Percentiles rank a stretch among this genome's conserved stretches.
These are phyloP conservation scores for Oldenlandia corymbosa DNA, from an alignment of 257 asterid genomes.

Conservation along the genomic window DNA sequence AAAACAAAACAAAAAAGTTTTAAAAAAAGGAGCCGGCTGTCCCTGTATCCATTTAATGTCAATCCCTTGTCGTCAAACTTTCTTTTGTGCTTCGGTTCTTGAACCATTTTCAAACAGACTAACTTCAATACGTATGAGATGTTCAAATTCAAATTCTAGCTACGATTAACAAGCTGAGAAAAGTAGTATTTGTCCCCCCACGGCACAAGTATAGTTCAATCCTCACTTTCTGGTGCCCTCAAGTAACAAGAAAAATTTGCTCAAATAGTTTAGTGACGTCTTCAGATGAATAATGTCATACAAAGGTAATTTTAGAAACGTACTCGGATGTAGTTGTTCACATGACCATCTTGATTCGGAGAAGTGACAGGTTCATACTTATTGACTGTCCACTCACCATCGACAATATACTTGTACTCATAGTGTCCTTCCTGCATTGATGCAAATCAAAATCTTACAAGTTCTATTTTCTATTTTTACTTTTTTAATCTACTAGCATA, in stretches of 20 bases:
- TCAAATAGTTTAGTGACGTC: not conserved
- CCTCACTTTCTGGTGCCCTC: not conserved
- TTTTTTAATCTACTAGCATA: not conserved
- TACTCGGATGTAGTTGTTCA: conserved; percentile 83
- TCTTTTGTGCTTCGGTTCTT: not conserved
- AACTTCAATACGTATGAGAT: not conserved
- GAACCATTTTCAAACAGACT: too few relatives aligned
- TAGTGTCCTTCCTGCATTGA: conserved; percentile 73
- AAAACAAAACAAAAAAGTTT: too few relatives aligned
- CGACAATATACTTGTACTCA: conserved; percentile 85
- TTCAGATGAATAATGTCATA: not conserved
- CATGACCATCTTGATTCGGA: conserved; percentile 78
- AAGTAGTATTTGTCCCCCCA: not conserved
- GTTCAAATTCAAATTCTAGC: not conserved
- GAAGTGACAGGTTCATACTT: conserved; percentile 44
- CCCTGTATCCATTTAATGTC: too few relatives aligned
- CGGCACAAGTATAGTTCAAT: not conserved
- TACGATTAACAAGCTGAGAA: not conserved
- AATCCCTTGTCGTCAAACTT: not conserved
- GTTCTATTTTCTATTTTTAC: too few relatives aligned
- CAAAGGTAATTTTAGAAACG: not conserved
- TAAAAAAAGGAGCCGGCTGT: too few relatives aligned
- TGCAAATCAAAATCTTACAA: conserved; percentile 3
- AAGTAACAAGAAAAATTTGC: not conserved
- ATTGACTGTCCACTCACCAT: conserved; percentile 72